phyloP scores from a whole-genome alignment of 106 monocot species.

The Allium cepa region DNA sequence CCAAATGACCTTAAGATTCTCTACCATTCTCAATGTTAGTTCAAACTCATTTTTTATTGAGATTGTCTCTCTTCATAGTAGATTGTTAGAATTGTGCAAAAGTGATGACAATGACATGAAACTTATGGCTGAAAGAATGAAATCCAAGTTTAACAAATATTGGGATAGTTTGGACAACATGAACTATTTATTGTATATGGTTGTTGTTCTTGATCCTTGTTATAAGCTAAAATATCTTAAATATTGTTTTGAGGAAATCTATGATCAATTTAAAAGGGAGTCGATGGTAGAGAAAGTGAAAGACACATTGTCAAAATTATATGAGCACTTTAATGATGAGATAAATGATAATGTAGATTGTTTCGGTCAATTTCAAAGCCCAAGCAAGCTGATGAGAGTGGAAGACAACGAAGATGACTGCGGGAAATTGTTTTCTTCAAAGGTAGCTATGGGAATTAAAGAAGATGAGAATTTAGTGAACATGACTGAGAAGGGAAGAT shows the following conservation, averaged over 20 bases:
- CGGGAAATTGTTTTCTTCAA: too few species aligned
- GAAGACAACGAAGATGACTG: too few species aligned
- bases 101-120: neutral
- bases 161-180: conserved; percentile 3
- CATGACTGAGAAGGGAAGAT: too few species aligned
- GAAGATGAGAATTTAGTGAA: too few species aligned
- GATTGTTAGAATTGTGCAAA: neutral
- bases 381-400: too few species aligned
- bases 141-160: conserved; percentile 12
- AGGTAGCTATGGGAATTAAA: too few species aligned
- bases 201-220: conserved; percentile 5
- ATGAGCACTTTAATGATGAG: too few species aligned
- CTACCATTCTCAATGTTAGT: neutral
- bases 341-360: too few species aligned
- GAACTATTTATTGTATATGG: conserved; percentile 10
- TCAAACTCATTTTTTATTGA: conserved; percentile 7
- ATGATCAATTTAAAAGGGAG: neutral
- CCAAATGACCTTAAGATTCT: neutral
- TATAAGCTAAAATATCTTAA: conserved; percentile 12
- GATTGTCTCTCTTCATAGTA: neutral
- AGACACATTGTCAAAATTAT: too few species aligned
- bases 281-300: too few species aligned
- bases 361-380: too few species aligned
- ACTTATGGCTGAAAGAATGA: neutral
- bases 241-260: neutral